These are phyloP conservation scores for Tetrahymena thermophila DNA, from an alignment of 73 alveolate genomes.

Conservation along the genomic window DNA sequence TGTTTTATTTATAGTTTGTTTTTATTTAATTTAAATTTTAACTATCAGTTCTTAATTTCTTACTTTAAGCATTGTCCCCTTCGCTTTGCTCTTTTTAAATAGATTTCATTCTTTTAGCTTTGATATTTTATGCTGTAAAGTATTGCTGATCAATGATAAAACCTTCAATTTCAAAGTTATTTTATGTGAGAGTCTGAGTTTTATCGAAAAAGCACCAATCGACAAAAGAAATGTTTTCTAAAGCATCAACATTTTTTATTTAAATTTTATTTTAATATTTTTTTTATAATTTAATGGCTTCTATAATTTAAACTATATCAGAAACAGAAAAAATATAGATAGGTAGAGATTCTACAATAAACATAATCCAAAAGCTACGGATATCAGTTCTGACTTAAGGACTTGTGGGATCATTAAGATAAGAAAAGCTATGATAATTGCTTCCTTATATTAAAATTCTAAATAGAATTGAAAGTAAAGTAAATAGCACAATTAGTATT, in stretches of 20 bases:
- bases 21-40: background rate
- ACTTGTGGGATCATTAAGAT: background rate
- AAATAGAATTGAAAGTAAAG: background rate
- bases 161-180: background rate
- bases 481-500: background rate
- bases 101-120: background rate
- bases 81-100: background rate
- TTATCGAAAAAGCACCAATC: background rate
- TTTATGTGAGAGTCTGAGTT: background rate
- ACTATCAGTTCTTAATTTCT: background rate
- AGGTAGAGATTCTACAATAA: background rate
- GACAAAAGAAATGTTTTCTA: background rate
- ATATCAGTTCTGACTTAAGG: background rate
- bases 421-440: background rate
- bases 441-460: background rate
- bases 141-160: background rate
- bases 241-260: background rate
- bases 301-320: background rate
- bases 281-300: background rate
- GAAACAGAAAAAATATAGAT: background rate
- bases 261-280: background rate
- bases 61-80: background rate
- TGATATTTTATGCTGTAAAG: background rate
- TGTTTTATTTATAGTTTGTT: background rate
- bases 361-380: background rate